Evolutionary conservation across 768 basidiomycete species (phyloP), one percentile per base, ranked within the genome.

Genomic region (Rhodotorula kratochvilovae): DNA sequence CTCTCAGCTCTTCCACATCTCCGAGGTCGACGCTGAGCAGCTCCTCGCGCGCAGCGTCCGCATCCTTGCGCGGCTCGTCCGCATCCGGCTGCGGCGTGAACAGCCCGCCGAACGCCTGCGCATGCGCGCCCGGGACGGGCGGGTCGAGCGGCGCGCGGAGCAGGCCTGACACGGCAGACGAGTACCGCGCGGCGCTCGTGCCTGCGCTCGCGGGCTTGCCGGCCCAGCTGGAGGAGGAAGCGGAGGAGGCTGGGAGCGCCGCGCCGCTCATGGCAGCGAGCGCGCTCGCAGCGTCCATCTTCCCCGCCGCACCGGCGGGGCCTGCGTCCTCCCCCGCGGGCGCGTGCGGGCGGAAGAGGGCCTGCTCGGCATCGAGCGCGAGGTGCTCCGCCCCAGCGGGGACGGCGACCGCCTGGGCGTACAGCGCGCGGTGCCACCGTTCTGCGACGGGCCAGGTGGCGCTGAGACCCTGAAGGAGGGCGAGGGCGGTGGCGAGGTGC

Each of bases 231-330:
- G 25, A 27, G 2, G 5, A 11, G 48, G n/a, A n/a, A n/a, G 21
- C 5, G 5, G 23, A 21, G 25, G 11, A 23, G 23, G 3, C 25
- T 6, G 48, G 48, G 23, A 11, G 23, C 7, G 48, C 48, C 25
- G 48, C 48, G 48, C 48, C 25, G 48, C 48, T 50, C 42, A 59
- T 43, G 42, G 58, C 58, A 7, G 58, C 58, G 58, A 59, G 58
- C 17, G 58, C 58, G n/a, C 42, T 45, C 19, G 58, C 58, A 0
- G 58, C 58, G 58, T 59, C 58, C 42, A 59, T 27, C 43, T 57
- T 21, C 10, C 29, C 48, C 48, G 48, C 29, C 36, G 8, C 39
- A 39, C n/a, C n/a, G n/a, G 53, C 53, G n/a, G 57, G 57, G 57
- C 57, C 29, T 27, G 57, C 27, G 0, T 19, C 25, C 15, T 17